phyloP scores from a whole-genome alignment of 2,329 filamentous ascomycete species.

The Akanthomyces uredinophilus region DNA sequence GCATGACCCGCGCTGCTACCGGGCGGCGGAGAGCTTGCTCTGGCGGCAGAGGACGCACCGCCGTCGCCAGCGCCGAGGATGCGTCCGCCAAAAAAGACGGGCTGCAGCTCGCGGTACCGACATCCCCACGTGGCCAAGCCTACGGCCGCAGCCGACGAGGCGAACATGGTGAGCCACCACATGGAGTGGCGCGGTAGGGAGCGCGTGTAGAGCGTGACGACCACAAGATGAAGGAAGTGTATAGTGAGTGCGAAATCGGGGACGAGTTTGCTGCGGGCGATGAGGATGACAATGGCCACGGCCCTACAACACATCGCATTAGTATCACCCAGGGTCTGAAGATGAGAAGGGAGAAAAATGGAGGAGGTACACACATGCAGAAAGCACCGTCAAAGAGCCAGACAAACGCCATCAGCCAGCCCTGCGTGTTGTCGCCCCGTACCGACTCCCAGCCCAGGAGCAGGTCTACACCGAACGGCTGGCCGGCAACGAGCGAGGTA shows the following conservation, averaged over 20 bases:
- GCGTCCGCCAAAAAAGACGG: conserved; percentile 72
- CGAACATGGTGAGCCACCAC: conserved; percentile 70
- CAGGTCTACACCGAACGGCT: conserved; percentile 47
- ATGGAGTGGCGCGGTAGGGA: conserved; percentile 70
- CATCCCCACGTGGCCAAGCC: conserved; percentile 83
- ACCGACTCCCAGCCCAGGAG: conserved; percentile 55
- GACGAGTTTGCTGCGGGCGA: conserved; percentile 87
- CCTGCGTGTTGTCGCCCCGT: conserved; percentile 57
- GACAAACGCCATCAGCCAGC: conserved; percentile 55
- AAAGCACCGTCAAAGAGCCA: conserved; percentile 53
- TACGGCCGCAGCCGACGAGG: conserved; percentile 41
- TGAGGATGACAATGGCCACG: conserved; percentile 74
- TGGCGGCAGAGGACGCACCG: not conserved
- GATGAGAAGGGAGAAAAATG: not conserved
- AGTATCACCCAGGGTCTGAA: conserved; percentile 9
- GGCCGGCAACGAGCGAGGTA: conserved; percentile 53
- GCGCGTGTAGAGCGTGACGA: conserved; percentile 73
- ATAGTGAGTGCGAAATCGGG: conserved; percentile 91
- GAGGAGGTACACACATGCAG: conserved; percentile 37
- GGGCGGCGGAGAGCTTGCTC: conserved; percentile 20
- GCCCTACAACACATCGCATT: conserved; percentile 49
- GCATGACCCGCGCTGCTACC: conserved; percentile 16
- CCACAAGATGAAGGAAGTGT: conserved; percentile 73
- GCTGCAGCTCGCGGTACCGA: conserved; percentile 80
- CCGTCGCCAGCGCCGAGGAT: conserved; percentile 27